These are phyloP conservation scores for Trypanosoma boissoni DNA, from an alignment of 208 protist species.

Conservation along the genomic window DNA sequence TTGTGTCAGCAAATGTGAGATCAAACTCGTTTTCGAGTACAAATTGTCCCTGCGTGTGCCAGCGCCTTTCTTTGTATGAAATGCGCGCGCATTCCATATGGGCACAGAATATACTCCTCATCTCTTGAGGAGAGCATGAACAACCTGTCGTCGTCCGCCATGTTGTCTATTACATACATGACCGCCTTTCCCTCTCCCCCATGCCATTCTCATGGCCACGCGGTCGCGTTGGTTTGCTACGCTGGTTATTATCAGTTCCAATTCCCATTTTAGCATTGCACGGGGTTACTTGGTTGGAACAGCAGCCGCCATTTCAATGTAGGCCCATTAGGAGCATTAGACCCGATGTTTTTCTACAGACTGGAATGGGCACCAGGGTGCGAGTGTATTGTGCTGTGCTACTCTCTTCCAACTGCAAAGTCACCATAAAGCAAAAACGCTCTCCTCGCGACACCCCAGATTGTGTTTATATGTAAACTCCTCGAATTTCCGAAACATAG, in stretches of 20 bases:
- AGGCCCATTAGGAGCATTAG: background rate
- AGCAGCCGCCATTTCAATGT: background rate
- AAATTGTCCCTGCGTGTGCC: background rate
- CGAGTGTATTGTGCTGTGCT: background rate
- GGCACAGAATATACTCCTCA: background rate
- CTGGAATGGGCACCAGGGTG: background rate
- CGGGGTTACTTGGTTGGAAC: background rate
- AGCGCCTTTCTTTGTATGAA: background rate
- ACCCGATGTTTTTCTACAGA: background rate
- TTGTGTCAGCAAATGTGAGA: background rate
- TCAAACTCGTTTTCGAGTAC: background rate
- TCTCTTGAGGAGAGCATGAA: background rate
- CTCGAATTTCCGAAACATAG: background rate
- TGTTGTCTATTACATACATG: background rate
- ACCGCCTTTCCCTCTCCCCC: background rate
- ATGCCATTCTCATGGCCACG: background rate
- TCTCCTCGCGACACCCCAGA: background rate
- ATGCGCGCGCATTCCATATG: slow-evolving; percentile 9
- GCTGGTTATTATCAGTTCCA: background rate
- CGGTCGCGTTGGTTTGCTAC: background rate
- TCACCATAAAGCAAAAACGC: background rate
- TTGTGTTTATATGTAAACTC: background rate
- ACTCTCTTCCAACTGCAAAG: background rate
- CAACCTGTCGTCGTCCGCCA: background rate
- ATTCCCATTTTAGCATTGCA: background rate